phyloP scores from a whole-genome alignment of 148 eudicot genomes.

The Fagopyrum tataricum region DNA sequence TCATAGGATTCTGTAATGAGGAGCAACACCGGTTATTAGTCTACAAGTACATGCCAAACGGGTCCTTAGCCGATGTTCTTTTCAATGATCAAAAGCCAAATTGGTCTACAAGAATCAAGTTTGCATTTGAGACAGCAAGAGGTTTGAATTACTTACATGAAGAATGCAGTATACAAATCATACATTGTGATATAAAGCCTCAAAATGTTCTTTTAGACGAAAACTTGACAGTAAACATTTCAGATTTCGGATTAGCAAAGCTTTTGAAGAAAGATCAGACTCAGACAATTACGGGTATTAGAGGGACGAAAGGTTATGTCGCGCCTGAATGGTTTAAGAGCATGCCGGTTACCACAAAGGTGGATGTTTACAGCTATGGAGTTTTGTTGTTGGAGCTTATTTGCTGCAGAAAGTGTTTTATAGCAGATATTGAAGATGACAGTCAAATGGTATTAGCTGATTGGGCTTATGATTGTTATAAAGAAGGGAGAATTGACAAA shows the following conservation, averaged over 20 bases:
- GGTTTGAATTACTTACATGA: constrained; percentile 46
- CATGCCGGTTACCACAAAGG: constrained; percentile 41
- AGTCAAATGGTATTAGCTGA: constrained; percentile 25
- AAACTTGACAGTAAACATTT: constrained; percentile 32
- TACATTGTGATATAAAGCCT: constrained; percentile 71
- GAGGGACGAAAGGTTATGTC: constrained; percentile 73
- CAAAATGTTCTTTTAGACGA: constrained; percentile 56
- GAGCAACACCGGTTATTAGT: constrained; percentile 37
- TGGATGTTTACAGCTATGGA: constrained; percentile 55
- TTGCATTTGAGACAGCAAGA: constrained; percentile 30
- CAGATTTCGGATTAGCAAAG: constrained; percentile 62
- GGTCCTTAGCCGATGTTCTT: constrained; percentile 31
- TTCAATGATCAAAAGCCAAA: constrained; percentile 28
- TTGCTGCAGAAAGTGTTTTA: constrained; percentile 24
- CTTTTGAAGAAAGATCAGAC: constrained; percentile 43
- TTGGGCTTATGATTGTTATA: constrained; percentile 41
- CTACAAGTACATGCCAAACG: constrained; percentile 44
- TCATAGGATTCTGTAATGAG: constrained; percentile 46
- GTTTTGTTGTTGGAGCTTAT: constrained; percentile 42
- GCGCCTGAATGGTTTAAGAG: constrained; percentile 78
- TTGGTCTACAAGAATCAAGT: constrained; percentile 28
- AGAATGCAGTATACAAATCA: constrained; percentile 53
- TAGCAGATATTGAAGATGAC: constrained; percentile 12
- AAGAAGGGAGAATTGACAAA: constrained; percentile 9
- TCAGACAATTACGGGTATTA: constrained; percentile 37